Conservation (phyloP, 805 yeast species). For the Candida khao-thaluensis region DNA sequence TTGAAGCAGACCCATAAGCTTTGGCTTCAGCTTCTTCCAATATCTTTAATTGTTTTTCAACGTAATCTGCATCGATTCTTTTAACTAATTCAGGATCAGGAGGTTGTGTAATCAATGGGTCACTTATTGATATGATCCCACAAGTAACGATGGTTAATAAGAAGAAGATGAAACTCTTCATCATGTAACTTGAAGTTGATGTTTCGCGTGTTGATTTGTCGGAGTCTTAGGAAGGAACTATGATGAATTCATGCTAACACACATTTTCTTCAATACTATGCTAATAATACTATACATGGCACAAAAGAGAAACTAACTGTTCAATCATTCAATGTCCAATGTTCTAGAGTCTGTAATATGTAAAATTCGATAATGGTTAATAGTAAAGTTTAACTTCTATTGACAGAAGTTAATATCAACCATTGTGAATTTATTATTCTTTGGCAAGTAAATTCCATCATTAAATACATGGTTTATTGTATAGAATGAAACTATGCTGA, state of each 20-base stretch:
- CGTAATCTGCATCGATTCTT: slow-evolving; percentile 14
- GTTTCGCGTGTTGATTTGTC: background rate
- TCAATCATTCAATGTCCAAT: no score
- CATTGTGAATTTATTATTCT: slow-evolving; percentile 18
- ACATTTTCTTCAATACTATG: no score
- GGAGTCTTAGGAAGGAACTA: no score
- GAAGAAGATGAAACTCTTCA: background rate
- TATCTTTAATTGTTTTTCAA: slow-evolving; percentile 11
- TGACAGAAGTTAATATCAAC: slow-evolving; percentile 11
- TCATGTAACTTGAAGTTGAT: background rate
- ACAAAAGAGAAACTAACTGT: no score
- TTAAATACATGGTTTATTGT: slow-evolving; percentile 31
- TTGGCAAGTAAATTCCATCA: slow-evolving; percentile 46
- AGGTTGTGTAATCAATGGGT: slow-evolving; percentile 8
- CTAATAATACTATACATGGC: no score
- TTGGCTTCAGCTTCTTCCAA: slow-evolving; percentile 8
- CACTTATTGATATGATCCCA: slow-evolving; percentile 1
- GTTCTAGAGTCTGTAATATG: no score
- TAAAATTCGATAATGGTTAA: slow-evolving; percentile 6
- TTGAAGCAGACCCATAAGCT: slow-evolving; percentile 14
- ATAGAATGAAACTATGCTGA: slow-evolving; percentile 46
- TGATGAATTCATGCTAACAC: no score
- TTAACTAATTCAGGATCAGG: slow-evolving; percentile 10
- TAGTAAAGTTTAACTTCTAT: slow-evolving; percentile 10
- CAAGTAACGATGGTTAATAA: background rate